These are phyloP conservation scores for Quercus rubra DNA, from an alignment of 306 rosid genomes.

Conservation along the genomic window DNA sequence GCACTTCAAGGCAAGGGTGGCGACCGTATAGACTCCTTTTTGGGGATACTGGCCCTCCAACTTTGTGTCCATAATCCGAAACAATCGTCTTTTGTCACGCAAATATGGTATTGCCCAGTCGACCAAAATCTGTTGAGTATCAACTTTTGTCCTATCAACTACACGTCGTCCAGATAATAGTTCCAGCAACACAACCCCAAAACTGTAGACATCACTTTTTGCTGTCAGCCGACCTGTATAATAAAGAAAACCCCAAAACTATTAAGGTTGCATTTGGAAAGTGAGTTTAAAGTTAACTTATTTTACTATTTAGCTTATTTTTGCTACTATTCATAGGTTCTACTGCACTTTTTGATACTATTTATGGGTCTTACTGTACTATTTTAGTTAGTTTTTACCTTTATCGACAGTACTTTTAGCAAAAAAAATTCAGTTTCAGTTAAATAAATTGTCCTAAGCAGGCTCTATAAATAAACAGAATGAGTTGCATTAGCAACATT, in stretches of 20 bases:
- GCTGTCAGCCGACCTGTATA: constrained; percentile 72
- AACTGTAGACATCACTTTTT: constrained; percentile 87
- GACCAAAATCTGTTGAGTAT: constrained; percentile 67
- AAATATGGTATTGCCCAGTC: constrained; percentile 87
- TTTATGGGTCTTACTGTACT: accelerated
- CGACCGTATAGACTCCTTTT: constrained; percentile 71
- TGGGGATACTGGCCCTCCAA: constrained; percentile 86
- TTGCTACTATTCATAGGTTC: accelerated
- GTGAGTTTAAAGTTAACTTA: no score
- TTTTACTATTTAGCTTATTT: no score
- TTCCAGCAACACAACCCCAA: constrained; percentile 85
- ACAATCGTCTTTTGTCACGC: constrained; percentile 61
- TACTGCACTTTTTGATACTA: no score
- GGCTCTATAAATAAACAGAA: not conserved
- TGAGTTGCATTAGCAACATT: not conserved
- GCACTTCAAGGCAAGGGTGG: constrained; percentile 72
- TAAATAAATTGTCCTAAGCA: no score
- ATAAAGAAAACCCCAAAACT: no score
- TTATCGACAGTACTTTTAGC: not conserved
- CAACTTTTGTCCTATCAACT: constrained; percentile 55
- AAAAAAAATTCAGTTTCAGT: not conserved
- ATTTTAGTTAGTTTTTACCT: no score
- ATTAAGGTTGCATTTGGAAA: no score
- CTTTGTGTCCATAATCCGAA: constrained; percentile 89
- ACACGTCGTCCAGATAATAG: constrained; percentile 76